Evolutionary conservation across 1,284 basidiomycete genomes (phyloP).

Genomic region (Malassezia arunalokei): DNA sequence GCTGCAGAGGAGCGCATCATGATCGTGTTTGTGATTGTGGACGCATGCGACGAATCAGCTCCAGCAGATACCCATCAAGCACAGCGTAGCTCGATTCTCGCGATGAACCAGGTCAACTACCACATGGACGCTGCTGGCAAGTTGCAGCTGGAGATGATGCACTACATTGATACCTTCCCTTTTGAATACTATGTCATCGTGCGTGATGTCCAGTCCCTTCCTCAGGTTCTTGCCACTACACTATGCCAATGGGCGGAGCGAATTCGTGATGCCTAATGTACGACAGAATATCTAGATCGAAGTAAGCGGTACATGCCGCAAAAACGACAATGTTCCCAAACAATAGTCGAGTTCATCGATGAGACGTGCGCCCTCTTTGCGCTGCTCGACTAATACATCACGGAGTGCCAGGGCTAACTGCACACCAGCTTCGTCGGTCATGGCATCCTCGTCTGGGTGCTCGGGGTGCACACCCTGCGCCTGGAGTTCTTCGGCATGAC

Average conservation of each 20-base stretch:
- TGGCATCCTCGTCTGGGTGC: background rate
- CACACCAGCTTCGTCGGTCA: slow-evolving; percentile 51
- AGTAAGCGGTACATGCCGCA: slow-evolving; percentile 36
- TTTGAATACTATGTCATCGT: slow-evolving; percentile 96
- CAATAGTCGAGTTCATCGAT: slow-evolving; percentile 38
- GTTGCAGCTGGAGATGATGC: slow-evolving; percentile 76
- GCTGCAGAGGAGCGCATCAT: slow-evolving; percentile 85
- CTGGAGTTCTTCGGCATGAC: slow-evolving; percentile 69
- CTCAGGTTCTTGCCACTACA: slow-evolving; percentile 79
- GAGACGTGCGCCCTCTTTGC: slow-evolving; percentile 24
- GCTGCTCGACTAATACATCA: slow-evolving; percentile 24
- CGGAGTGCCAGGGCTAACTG: slow-evolving; percentile 47
- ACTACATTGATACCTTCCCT: slow-evolving; percentile 85
- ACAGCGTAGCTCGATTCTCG: slow-evolving; percentile 65
- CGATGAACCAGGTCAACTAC: slow-evolving; percentile 85
- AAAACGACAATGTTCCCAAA: slow-evolving; percentile 34
- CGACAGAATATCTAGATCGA: slow-evolving; percentile 7
- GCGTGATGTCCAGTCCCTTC: slow-evolving; percentile 76
- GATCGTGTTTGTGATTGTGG: slow-evolving; percentile 92
- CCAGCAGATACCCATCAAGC: background rate
- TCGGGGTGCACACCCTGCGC: slow-evolving; percentile 48
- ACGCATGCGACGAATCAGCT: slow-evolving; percentile 55
- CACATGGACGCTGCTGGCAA: slow-evolving; percentile 56
- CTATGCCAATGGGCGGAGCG: slow-evolving; percentile 63
- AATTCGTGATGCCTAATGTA: slow-evolving; percentile 29